Base-by-base conservation (phyloP, 768 basidiomycete species). In the Boletus coccyginus region DNA sequence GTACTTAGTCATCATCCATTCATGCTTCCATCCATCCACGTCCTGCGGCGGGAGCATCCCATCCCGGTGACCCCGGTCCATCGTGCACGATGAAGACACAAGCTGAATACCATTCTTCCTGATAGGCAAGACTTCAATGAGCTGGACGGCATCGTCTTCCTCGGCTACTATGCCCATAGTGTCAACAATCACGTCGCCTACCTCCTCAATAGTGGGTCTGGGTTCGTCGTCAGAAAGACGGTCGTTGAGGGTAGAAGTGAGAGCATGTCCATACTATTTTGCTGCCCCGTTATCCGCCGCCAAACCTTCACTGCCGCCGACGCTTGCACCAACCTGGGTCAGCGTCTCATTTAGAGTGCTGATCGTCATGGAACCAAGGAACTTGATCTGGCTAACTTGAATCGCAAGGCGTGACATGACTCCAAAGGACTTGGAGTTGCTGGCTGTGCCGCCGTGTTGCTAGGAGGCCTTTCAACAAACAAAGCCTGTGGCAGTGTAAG, bases 211-310 rank as follows among this genome's bases (percentile, higher is more conserved):
- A 6, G 66, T 68, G 8, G 68, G 65, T 38, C 68, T 69, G 2
- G 70, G 63, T 40, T 71, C 61, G 21, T 71, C 70, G 32, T 71
- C 71, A 17, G 69, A 67, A 24, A 71, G 65, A 35, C 65, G 67
- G 36, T 71, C 67, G 36, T 70, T 71, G 27, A 70, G 63, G 46
- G 64, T 60, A 7, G 70, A 63, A 31, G 69, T 54, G 11, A 70
- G 63, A 13, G 69, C 57, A 12, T 69, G 53, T 9, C 69, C 69
- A 32, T 21, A 21, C 21, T 70, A 70, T 52, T 63, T 70, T 5
- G 57, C 48, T 16, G 67, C 55, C 31, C 69, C 69, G 29, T 70
- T 63, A 38, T 70, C 69, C 3, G 35, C 39, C 1, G 39, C 52
- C 13, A 57, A 39, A 13, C 43, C 50, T 27, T 66, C 55, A 2